These are phyloP conservation scores for Madurella mycetomatis DNA, from an alignment of 2,329 filamentous ascomycete species.

Conservation along the genomic window DNA sequence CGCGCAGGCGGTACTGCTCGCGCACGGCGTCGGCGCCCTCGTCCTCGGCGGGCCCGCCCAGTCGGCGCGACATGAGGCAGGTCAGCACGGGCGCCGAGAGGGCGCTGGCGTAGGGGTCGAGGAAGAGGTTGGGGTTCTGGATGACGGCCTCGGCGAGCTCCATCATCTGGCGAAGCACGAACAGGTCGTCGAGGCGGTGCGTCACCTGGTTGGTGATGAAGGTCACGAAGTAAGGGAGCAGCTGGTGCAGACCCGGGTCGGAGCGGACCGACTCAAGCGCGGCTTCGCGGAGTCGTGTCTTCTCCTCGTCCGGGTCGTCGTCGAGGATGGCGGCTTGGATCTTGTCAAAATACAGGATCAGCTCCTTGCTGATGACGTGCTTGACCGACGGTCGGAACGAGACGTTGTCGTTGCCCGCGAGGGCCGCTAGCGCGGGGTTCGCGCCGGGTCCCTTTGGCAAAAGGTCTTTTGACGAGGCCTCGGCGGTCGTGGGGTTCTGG, in stretches of 20 bases:
- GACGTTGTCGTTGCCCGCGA: slow-evolving; percentile 78
- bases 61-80: slow-evolving; percentile 78
- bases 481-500: slow-evolving; percentile 86
- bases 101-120: slow-evolving; percentile 53
- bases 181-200: slow-evolving; percentile 84
- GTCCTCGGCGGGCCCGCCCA: slow-evolving; percentile 53
- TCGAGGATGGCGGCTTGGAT: slow-evolving; percentile 85
- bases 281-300: slow-evolving; percentile 68
- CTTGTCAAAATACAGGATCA: slow-evolving; percentile 95
- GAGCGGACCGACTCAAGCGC: slow-evolving; percentile 80
- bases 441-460: slow-evolving; percentile 85
- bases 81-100: slow-evolving; percentile 86
- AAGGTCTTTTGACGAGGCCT: slow-evolving; percentile 78
- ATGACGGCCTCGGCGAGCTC: slow-evolving; percentile 80
- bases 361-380: slow-evolving; percentile 91
- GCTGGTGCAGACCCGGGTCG: slow-evolving; percentile 89
- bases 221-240: slow-evolving; percentile 93
- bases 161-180: slow-evolving; percentile 88
- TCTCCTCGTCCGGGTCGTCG: slow-evolving; percentile 76
- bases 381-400: slow-evolving; percentile 88
- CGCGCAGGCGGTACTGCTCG: slow-evolving; percentile 74
- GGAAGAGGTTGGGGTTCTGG: slow-evolving; percentile 73
- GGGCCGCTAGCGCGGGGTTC: slow-evolving; percentile 77
- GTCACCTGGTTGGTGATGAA: slow-evolving; percentile 96
- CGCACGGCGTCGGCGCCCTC: slow-evolving; percentile 48